Base-by-base conservation (phyloP, 2,329 filamentous ascomycete genomes). In the Colletotrichum spaethianum region DNA sequence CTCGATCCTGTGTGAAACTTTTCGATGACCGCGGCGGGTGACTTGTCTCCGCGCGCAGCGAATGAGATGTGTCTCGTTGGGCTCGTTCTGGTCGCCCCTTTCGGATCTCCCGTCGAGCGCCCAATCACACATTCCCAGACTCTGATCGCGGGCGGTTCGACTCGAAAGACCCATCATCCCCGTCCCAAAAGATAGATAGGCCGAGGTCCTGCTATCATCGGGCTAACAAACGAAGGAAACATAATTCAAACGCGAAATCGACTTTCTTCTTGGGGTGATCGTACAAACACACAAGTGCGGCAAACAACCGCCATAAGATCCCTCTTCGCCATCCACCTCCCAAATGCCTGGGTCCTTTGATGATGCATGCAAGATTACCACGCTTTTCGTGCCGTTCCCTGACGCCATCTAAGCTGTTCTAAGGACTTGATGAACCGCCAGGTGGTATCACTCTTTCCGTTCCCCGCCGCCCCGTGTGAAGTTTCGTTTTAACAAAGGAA, bases 321-420 rank as follows among this genome's bases (percentile, higher is more conserved):
- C 46, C 75, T 72, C 75, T 74, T 75, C 76, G 55, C 76, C 74
- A 75, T 69, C 76, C 74, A 75, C 76, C 75, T 79, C 76, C 76
- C 74, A 76, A 69, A 80, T 80, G 78, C 77, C 79, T 74, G 75
- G 77, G 80, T 82, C 80, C 80, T 59, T 59, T 80, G 80, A 83
- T 84, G 80, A 84, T 84, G 82, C 79, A 83, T 80, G 80, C 78
- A 82, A 78, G 75, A 81, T 77, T 74, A 80, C 82, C 76, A 80
- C 77, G 79, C 79, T 84, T 85, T 84, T 85, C 77, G 78, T 77
- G 77, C 78, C 75, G 74, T 73, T 76, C 80, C 76, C 77, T 75
- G 75, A 75, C 75, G 70, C 77, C 77, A 79, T 80, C 76, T 78
- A 77, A 77, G 76, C 76, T 77, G 75, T 81, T 72, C 78, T 79